Evolutionary conservation across 2,329 filamentous ascomycete species (phyloP), one percentile per base, ranked within the genome.

Genomic region (Alternaria conjuncta): DNA sequence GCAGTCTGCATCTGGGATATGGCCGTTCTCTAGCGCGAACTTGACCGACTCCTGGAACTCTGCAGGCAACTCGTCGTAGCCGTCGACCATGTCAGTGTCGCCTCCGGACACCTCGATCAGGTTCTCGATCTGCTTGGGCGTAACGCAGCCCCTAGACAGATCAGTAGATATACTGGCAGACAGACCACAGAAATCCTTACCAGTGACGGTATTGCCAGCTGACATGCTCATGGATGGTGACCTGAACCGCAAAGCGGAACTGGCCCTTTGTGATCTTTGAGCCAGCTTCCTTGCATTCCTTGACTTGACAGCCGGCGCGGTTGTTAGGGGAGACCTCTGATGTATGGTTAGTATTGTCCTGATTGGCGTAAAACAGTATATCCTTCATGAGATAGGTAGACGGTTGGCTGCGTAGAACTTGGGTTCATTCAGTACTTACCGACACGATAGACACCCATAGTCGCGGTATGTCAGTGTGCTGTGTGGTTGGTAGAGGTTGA

Each of bases 1-100:
- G 89, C 93, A 97, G 71, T 97, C 95, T 55, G 92, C 90, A 45
- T 93, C 86, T 70, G 92, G 90, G 71, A 98, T 90, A 72, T 96
- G 92, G 23, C 93, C 93, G 76, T 94, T 86, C 62, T 86, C 85
- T 23, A 97, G 79, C 55, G 91, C 92, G 49, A 86, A 86, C 55
- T 86, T 84, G 68, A 97, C 84, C 84, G 96, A 97, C 47, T 87
- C 87, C 79, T 94, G 88, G 2, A 88, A 72, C 2, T 93, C 90
- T 0, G 85, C 82, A 41, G 89, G 82, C 4, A 97, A 81, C 66
- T 96, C 93, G 21, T 96, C 93, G 67, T 87, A 96, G 63, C 93
- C 93, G 76, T 97, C 93, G 60, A 97, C 84, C 63, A 87, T 81
- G 47, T 92, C 87, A 71, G 88, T 87, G 64, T 94, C 86, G 20